A percentile compares a stretch with the other conserved stretches of the same genome.
Conservation (phyloP, 345 rosid species). For the Chamaenerion angustifolium region DNA sequence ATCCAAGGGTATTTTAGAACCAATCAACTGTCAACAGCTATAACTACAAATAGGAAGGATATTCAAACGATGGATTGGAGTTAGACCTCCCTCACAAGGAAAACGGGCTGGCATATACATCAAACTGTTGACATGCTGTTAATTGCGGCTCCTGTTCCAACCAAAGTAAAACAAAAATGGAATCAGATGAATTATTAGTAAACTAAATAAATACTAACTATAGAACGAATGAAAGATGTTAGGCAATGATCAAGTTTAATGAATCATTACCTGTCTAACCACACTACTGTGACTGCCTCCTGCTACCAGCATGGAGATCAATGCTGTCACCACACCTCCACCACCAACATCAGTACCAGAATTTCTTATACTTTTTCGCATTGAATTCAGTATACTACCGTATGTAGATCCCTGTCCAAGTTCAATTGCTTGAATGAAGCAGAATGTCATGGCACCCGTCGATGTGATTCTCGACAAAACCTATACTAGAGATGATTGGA, state of each 20-base stretch:
- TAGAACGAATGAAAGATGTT: not conserved
- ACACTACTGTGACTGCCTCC: constrained; percentile 50
- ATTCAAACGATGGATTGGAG: not conserved
- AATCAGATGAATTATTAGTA: not conserved
- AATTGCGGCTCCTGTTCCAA: constrained; percentile 68
- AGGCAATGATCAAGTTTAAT: not conserved
- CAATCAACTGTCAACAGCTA: too few relatives aligned
- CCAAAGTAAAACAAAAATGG: constrained; percentile 3
- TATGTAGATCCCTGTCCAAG: constrained; percentile 52
- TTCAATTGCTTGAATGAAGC: constrained; percentile 81
- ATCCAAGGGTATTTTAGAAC: too few relatives aligned
- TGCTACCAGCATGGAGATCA: constrained; percentile 56
- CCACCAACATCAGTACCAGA: constrained; percentile 34
- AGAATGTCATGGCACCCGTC: constrained; percentile 83
- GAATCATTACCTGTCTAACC: constrained; percentile 41
- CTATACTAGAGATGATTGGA: constrained; percentile 18
- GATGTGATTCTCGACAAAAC: constrained; percentile 71
- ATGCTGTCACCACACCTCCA: constrained; percentile 53
- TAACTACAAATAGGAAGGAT: not conserved
- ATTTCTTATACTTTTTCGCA: constrained; percentile 54
- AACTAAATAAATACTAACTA: not conserved
- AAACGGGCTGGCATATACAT: constrained; percentile 61
- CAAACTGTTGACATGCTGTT: constrained; percentile 59
- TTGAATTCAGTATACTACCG: constrained; percentile 55
- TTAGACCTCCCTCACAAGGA: constrained; percentile 36